Evolutionary conservation across 129 eudicot genomes (phyloP).

Genomic region (Saposhnikovia divaricata): DNA sequence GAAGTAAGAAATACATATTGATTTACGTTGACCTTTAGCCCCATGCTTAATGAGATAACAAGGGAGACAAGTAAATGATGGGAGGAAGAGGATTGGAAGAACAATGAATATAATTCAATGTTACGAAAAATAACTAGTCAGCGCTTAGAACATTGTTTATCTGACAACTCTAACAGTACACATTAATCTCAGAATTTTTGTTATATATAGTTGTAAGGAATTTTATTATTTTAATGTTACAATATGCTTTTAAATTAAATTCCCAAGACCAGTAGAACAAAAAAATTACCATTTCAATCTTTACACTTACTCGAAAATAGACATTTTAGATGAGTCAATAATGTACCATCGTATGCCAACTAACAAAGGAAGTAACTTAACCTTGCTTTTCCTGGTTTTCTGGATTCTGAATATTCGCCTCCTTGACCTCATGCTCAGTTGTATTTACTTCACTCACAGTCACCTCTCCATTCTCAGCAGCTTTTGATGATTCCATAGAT

Average conservation of each 20-base stretch:
- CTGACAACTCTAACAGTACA: neutral
- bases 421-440: conserved; percentile 30
- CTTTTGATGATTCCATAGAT: conserved; percentile 22
- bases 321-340: neutral
- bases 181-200: neutral
- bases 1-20: neutral
- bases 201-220: neutral
- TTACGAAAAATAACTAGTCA: neutral
- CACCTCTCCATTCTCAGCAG: conserved; percentile 40
- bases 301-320: neutral
- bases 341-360: neutral
- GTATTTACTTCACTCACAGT: conserved; percentile 25
- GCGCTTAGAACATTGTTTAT: neutral
- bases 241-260: neutral
- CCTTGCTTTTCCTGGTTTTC: conserved; percentile 65
- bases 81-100: neutral
- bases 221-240: neutral
- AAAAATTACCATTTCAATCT: neutral
- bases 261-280: neutral
- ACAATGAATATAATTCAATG: neutral
- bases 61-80: neutral
- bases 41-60: neutral
- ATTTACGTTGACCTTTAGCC: neutral
- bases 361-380: conserved; percentile 11
- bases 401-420: conserved; percentile 27